Base-by-base conservation (phyloP, 148 eudicot genomes). In the Vaccinium myrtillus region DNA sequence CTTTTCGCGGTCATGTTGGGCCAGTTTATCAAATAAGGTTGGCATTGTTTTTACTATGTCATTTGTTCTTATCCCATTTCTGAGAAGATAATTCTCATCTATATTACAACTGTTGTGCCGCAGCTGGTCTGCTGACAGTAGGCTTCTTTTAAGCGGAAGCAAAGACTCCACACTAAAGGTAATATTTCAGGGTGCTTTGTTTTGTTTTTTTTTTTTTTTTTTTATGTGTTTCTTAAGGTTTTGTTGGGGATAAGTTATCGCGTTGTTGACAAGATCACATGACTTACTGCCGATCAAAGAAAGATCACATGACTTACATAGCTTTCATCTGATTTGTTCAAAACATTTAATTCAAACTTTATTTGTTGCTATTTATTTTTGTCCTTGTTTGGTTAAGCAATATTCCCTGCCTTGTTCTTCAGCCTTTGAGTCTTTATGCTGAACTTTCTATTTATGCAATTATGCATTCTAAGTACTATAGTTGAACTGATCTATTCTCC, bases 111-210 rank as follows among this genome's bases (percentile, higher is more conserved):
- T 84, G 15, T 83, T 89, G 79, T 36, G 49, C 82, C 92, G 87
- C 94, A 97, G 99, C 86, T 97, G 99, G 98, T 97, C 98, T 61
- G 96, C 99, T 30, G 99, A 97, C 88, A 94, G 99, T 87, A 91
- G 98, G 89, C 92, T 94, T 88, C 90, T 95, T 74, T 84, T 97
- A 86, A 97, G 98, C 71, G 96, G 94, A 73, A 97, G 99, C 96
- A 97, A 94, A 89, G 99, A 97, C 90, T 95, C 99, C 4, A 97
- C 99, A 2, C 79, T 94, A 53, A 97, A 97, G 96, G 98, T 91
- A 89, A 56, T 82, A 43, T 71, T 15, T 18, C 32, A 21, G 23
- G 18, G 36, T 49, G 14, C 76, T 75, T 56, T 14, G n/a, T n/a
- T n/a, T n/a, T n/a, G n/a, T n/a, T n/a, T n/a, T n/a, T 21, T 56